phyloP scores from a whole-genome alignment of 805 yeast genomes.

The Saccharomycopsis lassenensis region DNA sequence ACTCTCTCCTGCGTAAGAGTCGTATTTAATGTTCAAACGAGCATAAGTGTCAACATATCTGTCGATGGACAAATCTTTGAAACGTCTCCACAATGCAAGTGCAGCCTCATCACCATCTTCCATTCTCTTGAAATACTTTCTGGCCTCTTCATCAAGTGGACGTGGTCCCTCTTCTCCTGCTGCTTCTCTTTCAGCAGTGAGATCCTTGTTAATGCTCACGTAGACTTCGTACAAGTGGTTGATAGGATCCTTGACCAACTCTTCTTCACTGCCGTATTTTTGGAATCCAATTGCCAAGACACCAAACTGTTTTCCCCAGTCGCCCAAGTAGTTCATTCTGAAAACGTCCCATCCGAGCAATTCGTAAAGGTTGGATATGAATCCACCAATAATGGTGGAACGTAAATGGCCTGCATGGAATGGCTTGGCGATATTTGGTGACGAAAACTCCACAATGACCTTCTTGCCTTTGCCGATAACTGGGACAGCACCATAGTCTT shows the following conservation, averaged over 20 bases:
- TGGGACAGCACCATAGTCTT: slow-evolving; percentile 62
- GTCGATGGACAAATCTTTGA: slow-evolving; percentile 84
- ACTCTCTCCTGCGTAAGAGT: slow-evolving; percentile 90
- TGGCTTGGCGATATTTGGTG: slow-evolving; percentile 98
- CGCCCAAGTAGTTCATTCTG: slow-evolving; percentile 93
- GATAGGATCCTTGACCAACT: slow-evolving; percentile 68
- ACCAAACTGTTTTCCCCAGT: slow-evolving; percentile 99
- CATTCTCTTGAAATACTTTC: slow-evolving; percentile 80
- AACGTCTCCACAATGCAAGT: slow-evolving; percentile 66
- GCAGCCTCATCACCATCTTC: slow-evolving; percentile 88
- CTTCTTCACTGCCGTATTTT: slow-evolving; percentile 72
- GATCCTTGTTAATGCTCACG: slow-evolving; percentile 75
- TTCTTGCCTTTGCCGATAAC: slow-evolving; percentile 64
- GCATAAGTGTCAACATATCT: slow-evolving; percentile 82
- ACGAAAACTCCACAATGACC: slow-evolving; percentile 79
- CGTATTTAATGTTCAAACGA: slow-evolving; percentile 82
- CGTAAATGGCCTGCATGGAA: slow-evolving; percentile 99
- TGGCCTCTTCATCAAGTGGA: slow-evolving; percentile 68
- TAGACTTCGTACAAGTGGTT: slow-evolving; percentile 91
- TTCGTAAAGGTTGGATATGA: slow-evolving; percentile 81
- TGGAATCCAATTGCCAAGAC: slow-evolving; percentile 86
- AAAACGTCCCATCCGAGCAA: slow-evolving; percentile 85
- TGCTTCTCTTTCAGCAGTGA: slow-evolving; percentile 43
- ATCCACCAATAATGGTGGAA: slow-evolving; percentile 96
- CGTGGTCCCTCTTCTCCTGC: slow-evolving; percentile 30